phyloP scores from a whole-genome alignment of 2,329 filamentous ascomycete species.

The Curvularia sp. region DNA sequence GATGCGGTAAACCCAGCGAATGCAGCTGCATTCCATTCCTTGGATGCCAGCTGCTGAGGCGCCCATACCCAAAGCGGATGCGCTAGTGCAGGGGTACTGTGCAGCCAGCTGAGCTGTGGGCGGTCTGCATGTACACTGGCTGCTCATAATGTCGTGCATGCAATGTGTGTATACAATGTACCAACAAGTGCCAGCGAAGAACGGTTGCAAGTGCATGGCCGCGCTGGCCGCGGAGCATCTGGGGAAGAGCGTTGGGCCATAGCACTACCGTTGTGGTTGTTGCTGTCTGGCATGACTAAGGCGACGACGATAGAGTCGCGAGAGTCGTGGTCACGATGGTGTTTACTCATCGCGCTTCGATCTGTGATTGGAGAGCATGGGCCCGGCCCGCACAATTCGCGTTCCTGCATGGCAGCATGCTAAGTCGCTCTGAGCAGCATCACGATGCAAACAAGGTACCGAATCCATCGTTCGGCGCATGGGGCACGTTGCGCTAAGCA shows the following conservation, averaged over 20 bases:
- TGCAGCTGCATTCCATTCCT: constrained; percentile 6
- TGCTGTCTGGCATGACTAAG: neutral
- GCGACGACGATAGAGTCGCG: neutral
- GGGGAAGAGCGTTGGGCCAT: neutral
- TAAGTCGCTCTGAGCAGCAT: constrained; percentile 14
- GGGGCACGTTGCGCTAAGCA: constrained; percentile 23
- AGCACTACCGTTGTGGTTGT: neutral
- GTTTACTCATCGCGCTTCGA: constrained; percentile 16
- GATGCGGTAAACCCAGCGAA: constrained; percentile 14
- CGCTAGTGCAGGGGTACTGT: constrained; percentile 18
- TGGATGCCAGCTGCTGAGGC: constrained; percentile 9
- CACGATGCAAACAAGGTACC: constrained; percentile 20
- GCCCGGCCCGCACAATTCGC: constrained; percentile 19
- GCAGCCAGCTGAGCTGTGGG: constrained; percentile 24
- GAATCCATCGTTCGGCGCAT: constrained; percentile 21
- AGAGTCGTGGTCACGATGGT: neutral
- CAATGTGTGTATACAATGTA: neutral
- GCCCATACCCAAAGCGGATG: constrained; percentile 16
- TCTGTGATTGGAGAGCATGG: neutral
- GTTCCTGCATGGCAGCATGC: constrained; percentile 8
- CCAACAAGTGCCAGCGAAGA: neutral
- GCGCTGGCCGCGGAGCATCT: neutral
- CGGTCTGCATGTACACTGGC: neutral
- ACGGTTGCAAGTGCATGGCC: neutral
- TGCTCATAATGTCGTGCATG: too few species aligned